Evolutionary conservation across 768 basidiomycete genomes (phyloP).

Genomic region (Tricholoma matsutake): DNA sequence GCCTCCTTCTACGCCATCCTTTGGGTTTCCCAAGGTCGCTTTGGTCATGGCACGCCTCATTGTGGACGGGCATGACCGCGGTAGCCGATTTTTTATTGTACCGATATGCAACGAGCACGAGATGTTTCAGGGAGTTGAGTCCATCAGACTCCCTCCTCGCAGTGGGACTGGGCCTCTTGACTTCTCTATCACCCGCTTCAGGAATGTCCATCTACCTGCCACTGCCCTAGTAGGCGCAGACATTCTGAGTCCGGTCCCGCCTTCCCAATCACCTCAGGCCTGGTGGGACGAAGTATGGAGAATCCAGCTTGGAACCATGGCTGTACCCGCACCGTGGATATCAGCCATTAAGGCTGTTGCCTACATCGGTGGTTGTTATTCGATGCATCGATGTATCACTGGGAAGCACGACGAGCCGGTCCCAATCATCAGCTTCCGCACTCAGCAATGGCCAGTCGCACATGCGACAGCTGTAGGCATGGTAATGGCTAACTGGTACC

Average conservation of each 20-base stretch:
- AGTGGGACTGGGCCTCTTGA: slow-evolving; percentile 54
- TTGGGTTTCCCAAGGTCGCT: slow-evolving; percentile 52
- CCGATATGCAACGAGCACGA: slow-evolving; percentile 50
- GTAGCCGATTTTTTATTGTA: slow-evolving; percentile 52
- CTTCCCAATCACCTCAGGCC: slow-evolving; percentile 40
- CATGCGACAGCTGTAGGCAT: slow-evolving; percentile 49
- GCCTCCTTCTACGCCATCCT: slow-evolving; percentile 53
- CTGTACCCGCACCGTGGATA: slow-evolving; percentile 47
- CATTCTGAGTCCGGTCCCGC: slow-evolving; percentile 36
- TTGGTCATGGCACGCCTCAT: slow-evolving; percentile 56
- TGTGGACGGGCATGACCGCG: slow-evolving; percentile 47
- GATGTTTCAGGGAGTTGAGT: slow-evolving; percentile 52
- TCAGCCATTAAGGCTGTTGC: slow-evolving; percentile 51
- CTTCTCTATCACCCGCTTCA: slow-evolving; percentile 54
- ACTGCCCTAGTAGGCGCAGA: slow-evolving; percentile 49
- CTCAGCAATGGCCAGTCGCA: slow-evolving; percentile 60
- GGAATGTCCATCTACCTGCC: slow-evolving; percentile 48
- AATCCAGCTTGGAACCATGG: slow-evolving; percentile 51
- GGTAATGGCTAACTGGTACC: slow-evolving; percentile 50
- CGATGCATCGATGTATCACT: slow-evolving; percentile 49
- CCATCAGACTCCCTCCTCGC: slow-evolving; percentile 47
- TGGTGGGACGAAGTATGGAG: slow-evolving; percentile 59
- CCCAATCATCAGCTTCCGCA: slow-evolving; percentile 61
- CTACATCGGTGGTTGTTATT: slow-evolving; percentile 56
- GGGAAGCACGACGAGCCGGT: slow-evolving; percentile 40